Conservation (phyloP, 2,329 filamentous ascomycete genomes). For the Penicillium sp. region DNA sequence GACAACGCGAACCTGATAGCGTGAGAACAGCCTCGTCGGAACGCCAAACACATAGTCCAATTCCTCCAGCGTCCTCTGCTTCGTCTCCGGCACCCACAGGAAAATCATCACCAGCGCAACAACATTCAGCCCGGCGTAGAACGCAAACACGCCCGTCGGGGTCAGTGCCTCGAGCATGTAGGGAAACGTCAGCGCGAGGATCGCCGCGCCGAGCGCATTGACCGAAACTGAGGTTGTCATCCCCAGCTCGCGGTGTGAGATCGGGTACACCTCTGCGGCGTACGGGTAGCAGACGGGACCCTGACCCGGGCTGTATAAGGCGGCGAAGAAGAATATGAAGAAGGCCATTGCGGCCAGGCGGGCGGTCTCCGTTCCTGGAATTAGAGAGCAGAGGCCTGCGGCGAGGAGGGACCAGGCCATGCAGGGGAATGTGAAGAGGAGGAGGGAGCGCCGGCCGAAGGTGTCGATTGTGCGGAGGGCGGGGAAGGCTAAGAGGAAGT, state of each 20-base stretch:
- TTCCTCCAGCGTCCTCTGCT: constrained; percentile 51
- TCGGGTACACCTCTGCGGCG: constrained; percentile 56
- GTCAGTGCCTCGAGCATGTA: constrained; percentile 52
- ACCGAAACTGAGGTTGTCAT: constrained; percentile 33
- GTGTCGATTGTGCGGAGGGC: constrained; percentile 69
- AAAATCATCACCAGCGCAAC: constrained; percentile 67
- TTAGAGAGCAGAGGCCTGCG: constrained; percentile 60
- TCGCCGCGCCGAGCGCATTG: constrained; percentile 46
- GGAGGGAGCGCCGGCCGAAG: constrained; percentile 63
- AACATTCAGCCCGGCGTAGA: constrained; percentile 58
- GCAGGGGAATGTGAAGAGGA: constrained; percentile 60
- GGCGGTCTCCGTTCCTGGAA: constrained; percentile 34
- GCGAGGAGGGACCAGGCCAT: constrained; percentile 68
- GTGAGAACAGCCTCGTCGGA: no score
- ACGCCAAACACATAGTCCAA: no score
- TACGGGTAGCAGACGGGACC: constrained; percentile 58
- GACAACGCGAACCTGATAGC: no score
- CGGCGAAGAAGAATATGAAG: constrained; percentile 68
- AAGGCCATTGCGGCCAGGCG: constrained; percentile 30
- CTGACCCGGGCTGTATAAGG: constrained; percentile 67
- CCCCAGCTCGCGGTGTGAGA: constrained; percentile 10
- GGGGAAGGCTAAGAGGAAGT: constrained; percentile 66
- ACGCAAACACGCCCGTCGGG: constrained; percentile 55
- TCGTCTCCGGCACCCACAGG: constrained; percentile 61
- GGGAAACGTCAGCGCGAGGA: constrained; percentile 54